Evolutionary conservation across 768 basidiomycete species (phyloP), one percentile per base, ranked within the genome.

Genomic region (Amylocystis lapponica): DNA sequence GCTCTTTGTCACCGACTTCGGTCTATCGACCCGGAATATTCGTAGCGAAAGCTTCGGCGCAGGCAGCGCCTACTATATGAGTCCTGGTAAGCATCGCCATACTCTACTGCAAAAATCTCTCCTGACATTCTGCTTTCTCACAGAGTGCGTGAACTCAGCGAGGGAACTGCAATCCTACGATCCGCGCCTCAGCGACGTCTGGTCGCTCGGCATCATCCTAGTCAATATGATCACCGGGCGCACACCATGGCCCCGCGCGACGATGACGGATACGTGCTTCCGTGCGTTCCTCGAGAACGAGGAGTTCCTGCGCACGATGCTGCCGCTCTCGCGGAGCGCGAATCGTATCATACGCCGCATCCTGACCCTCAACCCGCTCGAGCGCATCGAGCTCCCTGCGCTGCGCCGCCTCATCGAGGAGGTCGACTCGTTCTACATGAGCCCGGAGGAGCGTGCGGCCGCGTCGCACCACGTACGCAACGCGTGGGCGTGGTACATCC

Each of bases 151-250:
- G 37, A 68, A 71, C 14, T 56, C 66, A 36, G 67, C 74, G 26
- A 54, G 68, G 43, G 56, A 70, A 58, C 63, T 65, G 45, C 54
- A 72, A 58, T 54, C 61, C 48, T 72, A 86, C 65, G 77, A 77
- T 23, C 79, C 81, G 39, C 66, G 70, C 10, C 67, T 75, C 42
- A 83, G 75, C 70, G 83, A 86, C 50, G 71, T 85, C 46, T 86
- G 85, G 85, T 71, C 84, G 7, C 61, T 86, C 19, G 85, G 83
- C 16, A 74, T 95, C 48, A 85, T 95, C 49, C 73, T 95, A 42
- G 72, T 84, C 51, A 93, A 90, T 62, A 76, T 95, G 66, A 78
- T 86, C 36, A 81, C 81, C 42, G 81, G 82, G 14, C 75, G 83
- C 20, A 82, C 81, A 51, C 86, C 86, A 10, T 93, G 90, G 91